Evolutionary conservation across 2,329 filamentous ascomycete species (phyloP), one percentile per base, ranked within the genome.

Genomic region (Aspergillus sp.): DNA sequence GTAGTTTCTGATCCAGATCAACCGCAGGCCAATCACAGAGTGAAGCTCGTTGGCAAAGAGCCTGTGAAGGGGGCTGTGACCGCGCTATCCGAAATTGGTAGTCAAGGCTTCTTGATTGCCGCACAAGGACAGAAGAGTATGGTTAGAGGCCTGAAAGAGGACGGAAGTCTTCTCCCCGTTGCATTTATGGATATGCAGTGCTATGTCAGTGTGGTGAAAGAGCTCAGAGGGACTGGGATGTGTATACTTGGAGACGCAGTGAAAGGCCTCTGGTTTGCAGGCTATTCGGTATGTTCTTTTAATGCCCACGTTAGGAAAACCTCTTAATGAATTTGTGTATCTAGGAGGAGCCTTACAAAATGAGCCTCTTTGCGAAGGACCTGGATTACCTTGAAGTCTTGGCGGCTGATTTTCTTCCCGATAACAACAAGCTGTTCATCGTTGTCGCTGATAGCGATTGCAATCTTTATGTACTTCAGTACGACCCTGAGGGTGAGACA

Each of bases 151-250:
- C 82, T 99, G 3, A 97, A 97, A 73, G 95, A 99, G 73, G 95
- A 99, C 70, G 91, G 93, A 0, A 92, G 90, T 1, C 83, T 98
- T 52, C 81, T 98, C 1, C 95, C 95, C 0, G 93, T 99, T 3
- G 95, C 95, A 0, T 99, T 99, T 70, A 90, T 99, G 82, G 95
- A 99, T 69, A 96, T 97, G 87, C 95, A 91, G 76, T 96, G 90
- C 74, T 95, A 96, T 68, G 91, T 96, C 12, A 90, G 87, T 2
- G 86, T 89, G n/a, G 84, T 91, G 54, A 95, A 93, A 69, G 90
- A 91, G 67, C 82, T 99, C 17, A 87, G 87, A 3, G 87, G 89
- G 1, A 96, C 91, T 0, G 93, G 93, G 0, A 82, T 99, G 71
- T 92, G 90, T 68, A 81, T 96, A 11, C 87, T 97, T 77, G 90